Conservation (phyloP, 257 asterid species). For the Petunia secreta region DNA sequence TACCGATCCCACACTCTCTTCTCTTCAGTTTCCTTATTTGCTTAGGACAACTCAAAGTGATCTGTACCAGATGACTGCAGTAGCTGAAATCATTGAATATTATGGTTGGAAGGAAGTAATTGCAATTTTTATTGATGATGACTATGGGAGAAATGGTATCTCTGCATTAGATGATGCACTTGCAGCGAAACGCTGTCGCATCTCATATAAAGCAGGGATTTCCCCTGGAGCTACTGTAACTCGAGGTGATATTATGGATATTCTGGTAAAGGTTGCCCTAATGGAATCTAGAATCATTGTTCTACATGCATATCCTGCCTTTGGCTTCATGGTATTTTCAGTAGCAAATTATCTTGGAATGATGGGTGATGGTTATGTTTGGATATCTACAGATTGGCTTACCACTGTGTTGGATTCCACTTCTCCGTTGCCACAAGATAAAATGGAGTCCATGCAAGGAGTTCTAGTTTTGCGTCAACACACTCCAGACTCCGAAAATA, state of each 20-base stretch:
- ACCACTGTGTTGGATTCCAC: constrained; percentile 50
- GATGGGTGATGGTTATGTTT: constrained; percentile 55
- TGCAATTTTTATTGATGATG: constrained; percentile 48
- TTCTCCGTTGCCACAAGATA: constrained; percentile 36
- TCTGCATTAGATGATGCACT: constrained; percentile 54
- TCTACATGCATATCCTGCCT: constrained; percentile 45
- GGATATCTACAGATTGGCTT: constrained; percentile 64
- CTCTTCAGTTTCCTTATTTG: constrained; percentile 55
- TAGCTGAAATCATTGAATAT: constrained; percentile 44
- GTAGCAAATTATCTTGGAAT: constrained; percentile 55
- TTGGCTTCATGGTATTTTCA: constrained; percentile 47
- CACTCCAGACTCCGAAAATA: constrained; percentile 48
- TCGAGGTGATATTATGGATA: constrained; percentile 45
- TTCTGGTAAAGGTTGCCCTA: constrained; percentile 46
- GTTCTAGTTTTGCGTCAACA: constrained; percentile 50
- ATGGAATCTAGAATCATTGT: constrained; percentile 52
- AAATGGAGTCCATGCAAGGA: constrained; percentile 50
- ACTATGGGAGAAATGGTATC: constrained; percentile 53
- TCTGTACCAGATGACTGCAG: constrained; percentile 53
- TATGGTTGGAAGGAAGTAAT: constrained; percentile 52
- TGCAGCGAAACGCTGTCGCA: constrained; percentile 41
- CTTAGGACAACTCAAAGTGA: constrained; percentile 53
- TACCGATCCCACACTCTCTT: constrained; percentile 52
- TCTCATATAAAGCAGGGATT: constrained; percentile 51
- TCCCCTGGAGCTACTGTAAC: constrained; percentile 35